Conservation (phyloP, 192 early-diverging fungal genomes). For the Backusella sp. region DNA sequence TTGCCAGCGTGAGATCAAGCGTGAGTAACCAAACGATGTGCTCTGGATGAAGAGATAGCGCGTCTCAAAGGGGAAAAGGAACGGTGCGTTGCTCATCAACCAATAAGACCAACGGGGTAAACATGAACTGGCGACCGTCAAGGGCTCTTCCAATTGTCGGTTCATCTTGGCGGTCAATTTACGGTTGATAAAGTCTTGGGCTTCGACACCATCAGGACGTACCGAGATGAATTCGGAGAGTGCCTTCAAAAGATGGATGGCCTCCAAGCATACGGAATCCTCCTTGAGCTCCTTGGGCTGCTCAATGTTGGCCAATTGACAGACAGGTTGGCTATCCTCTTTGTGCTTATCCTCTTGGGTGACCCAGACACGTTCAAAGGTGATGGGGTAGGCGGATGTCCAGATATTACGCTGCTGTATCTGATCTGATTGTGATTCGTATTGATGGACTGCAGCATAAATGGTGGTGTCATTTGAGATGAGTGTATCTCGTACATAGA, state of each 20-base stretch:
- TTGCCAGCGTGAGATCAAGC: slow-evolving; percentile 66
- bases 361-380: slow-evolving; percentile 42
- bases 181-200: slow-evolving; percentile 67
- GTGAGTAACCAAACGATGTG: slow-evolving; percentile 84
- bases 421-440: slow-evolving; percentile 36
- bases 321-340: background rate
- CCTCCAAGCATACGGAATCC: slow-evolving; percentile 18
- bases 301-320: background rate
- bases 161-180: slow-evolving; percentile 83
- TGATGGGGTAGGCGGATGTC: slow-evolving; percentile 56
- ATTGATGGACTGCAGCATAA: slow-evolving; percentile 64
- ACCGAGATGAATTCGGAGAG: slow-evolving; percentile 37
- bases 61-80: slow-evolving; percentile 83
- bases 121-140: slow-evolving; percentile 82
- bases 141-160: slow-evolving; percentile 84
- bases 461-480: slow-evolving; percentile 58
- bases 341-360: slow-evolving; percentile 14
- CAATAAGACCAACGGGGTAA: slow-evolving; percentile 74
- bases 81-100: slow-evolving; percentile 65
- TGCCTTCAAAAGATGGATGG: slow-evolving; percentile 41
- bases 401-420: slow-evolving; percentile 46
- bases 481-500: slow-evolving; percentile 49
- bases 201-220: slow-evolving; percentile 30
- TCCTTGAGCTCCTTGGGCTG: background rate
- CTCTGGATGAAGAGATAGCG: slow-evolving; percentile 78